Evolutionary conservation across 1,284 basidiomycete species (phyloP).

Genomic region (Tilletia caries): DNA sequence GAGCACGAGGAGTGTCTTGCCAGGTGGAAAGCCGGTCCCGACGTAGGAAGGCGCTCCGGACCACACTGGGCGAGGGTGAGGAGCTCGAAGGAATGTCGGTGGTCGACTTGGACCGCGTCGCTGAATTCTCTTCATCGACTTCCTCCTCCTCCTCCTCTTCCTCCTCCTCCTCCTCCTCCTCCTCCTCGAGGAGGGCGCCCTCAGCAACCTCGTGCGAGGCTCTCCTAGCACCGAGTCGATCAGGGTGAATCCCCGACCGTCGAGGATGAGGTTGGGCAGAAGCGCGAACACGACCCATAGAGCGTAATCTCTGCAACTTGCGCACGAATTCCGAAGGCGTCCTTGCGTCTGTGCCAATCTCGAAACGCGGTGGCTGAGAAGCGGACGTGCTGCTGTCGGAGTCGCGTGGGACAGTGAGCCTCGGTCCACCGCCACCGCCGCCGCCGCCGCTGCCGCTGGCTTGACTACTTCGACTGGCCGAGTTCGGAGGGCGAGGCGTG

Average conservation of each 20-base stretch:
- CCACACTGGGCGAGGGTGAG: background rate
- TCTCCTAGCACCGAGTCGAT: background rate
- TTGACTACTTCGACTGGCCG: background rate
- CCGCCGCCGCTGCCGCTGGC: background rate
- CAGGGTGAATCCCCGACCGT: background rate
- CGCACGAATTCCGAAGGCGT: constrained; percentile 8
- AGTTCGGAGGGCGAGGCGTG: background rate
- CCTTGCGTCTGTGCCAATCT: constrained; percentile 8
- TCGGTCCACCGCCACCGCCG: background rate
- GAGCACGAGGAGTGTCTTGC: background rate
- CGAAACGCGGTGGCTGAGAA: background rate
- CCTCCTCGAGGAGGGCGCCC: background rate
- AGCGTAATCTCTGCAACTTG: constrained; percentile 1
- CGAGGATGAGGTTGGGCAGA: background rate
- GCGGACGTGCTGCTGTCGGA: background rate
- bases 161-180: background rate
- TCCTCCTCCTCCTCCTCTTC: background rate
- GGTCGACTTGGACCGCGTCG: background rate
- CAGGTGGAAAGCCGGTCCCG: too few relatives aligned
- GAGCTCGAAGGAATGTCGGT: background rate
- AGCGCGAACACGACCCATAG: background rate
- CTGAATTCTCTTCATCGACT: background rate
- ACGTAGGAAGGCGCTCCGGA: background rate
- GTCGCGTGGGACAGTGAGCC: background rate
- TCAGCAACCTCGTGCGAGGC: background rate